Evolutionary conservation across 345 rosid genomes (phyloP), one percentile per base, ranked within the genome.

Genomic region (Bruguiera parviflora): DNA sequence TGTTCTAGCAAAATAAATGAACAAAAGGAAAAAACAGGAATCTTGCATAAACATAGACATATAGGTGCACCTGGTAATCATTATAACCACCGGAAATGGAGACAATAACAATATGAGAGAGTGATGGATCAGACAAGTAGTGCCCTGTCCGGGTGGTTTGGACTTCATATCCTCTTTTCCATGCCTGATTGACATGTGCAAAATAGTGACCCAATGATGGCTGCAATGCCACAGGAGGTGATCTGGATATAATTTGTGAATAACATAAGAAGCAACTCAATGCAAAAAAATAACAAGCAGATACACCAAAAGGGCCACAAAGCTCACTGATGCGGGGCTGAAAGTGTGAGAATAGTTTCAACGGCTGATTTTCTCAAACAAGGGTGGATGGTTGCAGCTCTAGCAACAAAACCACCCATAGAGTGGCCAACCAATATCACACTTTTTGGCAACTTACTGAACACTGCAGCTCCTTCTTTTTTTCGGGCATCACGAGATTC

Each of bases 401-500:
- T 88, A 71, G 99, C 97, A 79, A 95, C 97, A 82, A 95, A 92
- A 67, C 99, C 99, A 77, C 99, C 99, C 93, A 95, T 90, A 64
- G 99, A 95, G 79, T 95, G 99, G 59, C 97, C 99, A 78, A 95
- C 91, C 84, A 95, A 81, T 74, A 95, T 90, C 70, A 95, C 98
- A 84, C 81, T 89, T 67, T 73, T 80, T 35, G 99, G 99, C 83
- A 87, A 72, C 64, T 66, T 85, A 71, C 85, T 84, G 62, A 89
- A 84, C 27, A 75, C 66, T 43, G 93, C 93, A 53, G 89, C 89
- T 64, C 96, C 90, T 77, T 92, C 97, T 69, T 74, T 88, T 73
- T 83, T 86, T 81, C 88, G 83, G 3, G 84, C 81, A 81, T 82
- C 89, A 71, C 58, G 81, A 66, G 96, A 87, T 80, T 90, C 93